Base-by-base conservation (phyloP, 768 basidiomycete species). In the Leccinum broughii region DNA sequence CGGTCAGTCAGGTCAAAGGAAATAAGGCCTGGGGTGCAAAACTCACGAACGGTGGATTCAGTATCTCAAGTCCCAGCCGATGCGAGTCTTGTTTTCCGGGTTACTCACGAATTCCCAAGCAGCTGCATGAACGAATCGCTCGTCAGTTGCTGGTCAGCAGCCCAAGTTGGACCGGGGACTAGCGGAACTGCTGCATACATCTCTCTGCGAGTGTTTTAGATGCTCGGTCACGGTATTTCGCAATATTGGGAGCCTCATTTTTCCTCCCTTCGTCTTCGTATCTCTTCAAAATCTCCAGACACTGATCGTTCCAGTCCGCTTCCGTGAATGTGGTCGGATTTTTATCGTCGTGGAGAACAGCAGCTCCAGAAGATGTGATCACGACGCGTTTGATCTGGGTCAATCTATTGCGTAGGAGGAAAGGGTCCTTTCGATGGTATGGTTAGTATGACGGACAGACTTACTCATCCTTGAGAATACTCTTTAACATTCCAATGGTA, bases 181-280 rank as follows among this genome's bases (percentile, higher is more conserved):
- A 26, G 6, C 26, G 51, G 56, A 24, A 49, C n/a, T 0, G 22
- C 6, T 6, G 4, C 60, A 63, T 7, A 82, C 85, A 78, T 74
- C 76, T 77, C 72, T 92, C 90, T 0, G 88, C 86, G 2, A 89
- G 75, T 3, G 78, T 80, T 76, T 92, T 91, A 17, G 83, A 83
- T 3, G 86, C 84, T 26, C 77, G 66, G 69, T 91, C 26, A 26
- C 26, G 26, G 26, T 26, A 91, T 64, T 81, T 84, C 20, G 24
- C 50, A 34, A 64, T 46, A 22, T 41, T 55, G 0, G 69, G 58
- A 0, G 83, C 82, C 1, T 80, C 75, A 28, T 70, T 68, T 56
- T 34, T 66, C 15, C 74, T 69, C 1, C 86, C 87, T 50, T 83
- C 73, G 60, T 82, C 75, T 58, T 81, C 75, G 20, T 83, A 77